Evolutionary conservation across 2,329 filamentous ascomycete genomes (phyloP), one percentile per base, ranked within the genome.

Genomic region (Beauveria scarabaeidicola): DNA sequence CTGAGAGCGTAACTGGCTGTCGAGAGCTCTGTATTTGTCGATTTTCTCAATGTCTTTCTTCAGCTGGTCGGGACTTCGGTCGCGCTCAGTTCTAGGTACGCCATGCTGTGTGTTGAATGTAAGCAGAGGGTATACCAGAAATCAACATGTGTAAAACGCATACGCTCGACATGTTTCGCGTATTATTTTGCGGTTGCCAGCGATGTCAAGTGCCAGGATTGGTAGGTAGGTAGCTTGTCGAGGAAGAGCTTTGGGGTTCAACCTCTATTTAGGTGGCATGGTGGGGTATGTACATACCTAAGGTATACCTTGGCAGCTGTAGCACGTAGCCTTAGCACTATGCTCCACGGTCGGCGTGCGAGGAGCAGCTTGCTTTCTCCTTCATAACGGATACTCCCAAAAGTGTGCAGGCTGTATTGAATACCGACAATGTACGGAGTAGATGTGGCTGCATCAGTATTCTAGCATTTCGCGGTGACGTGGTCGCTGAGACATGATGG

Each of bases 41-140:
- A 97, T 96, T 72, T 88, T 88, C 66, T 84, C 82, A 59, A 85
- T 79, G 72, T 95, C 90, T 71, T 86, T 83, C 65, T 84, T 79
- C 61, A 83, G 82, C 69, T 89, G 84, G 69, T 90, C 84, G 67
- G 89, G 85, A 66, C 88, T 88, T 65, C 82, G 81, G 67, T 69
- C 66, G 66, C 80, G 78, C 63, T 81, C 79, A 62, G 83, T 80
- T 69, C 91, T 89, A 68, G 89, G 83, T 72, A 95, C 82, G 70
- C 90, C 91, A 81, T 97, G 92, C 91, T 96, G 75, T 23, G 6
- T 21, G 21, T 41, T 56, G n/a, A 13, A 6, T 11, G 32, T 59
- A 19, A 56, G 44, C 40, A 51, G 10, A n/a, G 36, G 21, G 13
- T 9, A 15, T 21, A 9, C 19, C 36, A 15, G 7, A 29, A 11